A percentile compares a stretch with the other conserved stretches of the same genome.
Evolutionary conservation across 768 basidiomycete genomes (phyloP).

Genomic region (Lentinula edodes): DNA sequence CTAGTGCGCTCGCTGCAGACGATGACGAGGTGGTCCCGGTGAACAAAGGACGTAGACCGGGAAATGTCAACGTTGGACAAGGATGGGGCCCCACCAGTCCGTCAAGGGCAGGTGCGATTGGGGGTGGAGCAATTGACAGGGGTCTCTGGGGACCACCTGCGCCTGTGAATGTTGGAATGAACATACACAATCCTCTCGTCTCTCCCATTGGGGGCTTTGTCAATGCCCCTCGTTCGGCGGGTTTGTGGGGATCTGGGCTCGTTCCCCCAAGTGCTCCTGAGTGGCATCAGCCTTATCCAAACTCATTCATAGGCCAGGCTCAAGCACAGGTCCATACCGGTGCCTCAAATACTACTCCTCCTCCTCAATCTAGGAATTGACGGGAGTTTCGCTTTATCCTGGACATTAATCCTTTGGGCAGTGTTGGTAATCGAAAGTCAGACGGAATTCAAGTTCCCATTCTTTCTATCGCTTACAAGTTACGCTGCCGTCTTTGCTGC

Average conservation of each 20-base stretch:
- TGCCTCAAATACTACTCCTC: background rate
- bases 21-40: conserved; percentile 69
- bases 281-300: background rate
- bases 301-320: background rate
- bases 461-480: too few relatives aligned
- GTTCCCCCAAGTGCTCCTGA: background rate
- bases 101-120: background rate
- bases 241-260: background rate
- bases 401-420: too few relatives aligned
- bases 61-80: conserved; percentile 11
- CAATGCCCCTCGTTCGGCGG: background rate
- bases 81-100: background rate
- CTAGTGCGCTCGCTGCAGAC: conserved; percentile 71
- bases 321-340: background rate
- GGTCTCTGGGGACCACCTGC: background rate
- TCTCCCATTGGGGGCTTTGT: background rate
- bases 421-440: too few relatives aligned
- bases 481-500: too few relatives aligned
- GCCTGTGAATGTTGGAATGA: background rate
- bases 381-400: too few relatives aligned
- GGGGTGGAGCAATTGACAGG: background rate
- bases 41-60: conserved; percentile 3
- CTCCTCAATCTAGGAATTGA: background rate
- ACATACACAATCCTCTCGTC: background rate
- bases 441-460: too few relatives aligned